Base-by-base conservation (phyloP, 2,329 filamentous ascomycete species). In the Trichoderma atrobrunneum region DNA sequence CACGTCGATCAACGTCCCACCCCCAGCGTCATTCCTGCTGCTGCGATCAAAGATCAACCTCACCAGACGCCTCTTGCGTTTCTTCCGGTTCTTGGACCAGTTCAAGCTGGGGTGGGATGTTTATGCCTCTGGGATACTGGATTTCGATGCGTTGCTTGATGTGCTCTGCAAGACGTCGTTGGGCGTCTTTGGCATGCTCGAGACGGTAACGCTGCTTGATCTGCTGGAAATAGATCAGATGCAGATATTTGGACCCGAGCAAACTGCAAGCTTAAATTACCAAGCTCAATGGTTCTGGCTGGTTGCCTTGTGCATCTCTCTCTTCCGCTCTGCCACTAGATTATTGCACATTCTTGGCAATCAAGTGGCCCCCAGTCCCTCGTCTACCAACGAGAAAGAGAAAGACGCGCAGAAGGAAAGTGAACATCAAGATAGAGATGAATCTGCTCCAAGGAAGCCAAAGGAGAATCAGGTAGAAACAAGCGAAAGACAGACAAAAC, bases 221-320 rank as follows among this genome's bases (percentile, higher is more conserved):
- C 80, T 85, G 30, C 75, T 85, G 64, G 78, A 77, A 21, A 78
- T 87, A 21, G 76, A 80, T 56, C 82, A 82, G 68, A 74, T 89
- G 74, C 82, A 86, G 61, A 79, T 88, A 14, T 90, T 91, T 82
- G 86, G 85, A 0, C 76, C 85, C 1, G 85, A 84, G 48, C 77
- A 83, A 79, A 85, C 85, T 18, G 75, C 76, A n/a, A 76, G 74
- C 30, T 76, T 92, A 5, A 84, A 88, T 60, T 73, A 86, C 26
- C 90, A 93, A 80, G 88, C 87, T 0, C 89, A 92, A 80, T 86
- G 89, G 67, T 90, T 92, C 80, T 94, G 92, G 92, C 87, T 93
- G 74, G 87, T 90, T 51, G 86, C 87, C 0, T 81, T 93, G 26
- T 81, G 81, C 12, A 86, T 87, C 72, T 88, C 86, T 1, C 80